A percentile compares a stretch with the other conserved stretches of the same genome.
Conservation (phyloP, 352 stramenopile genomes). For the Halophytophthora batemanensis region DNA sequence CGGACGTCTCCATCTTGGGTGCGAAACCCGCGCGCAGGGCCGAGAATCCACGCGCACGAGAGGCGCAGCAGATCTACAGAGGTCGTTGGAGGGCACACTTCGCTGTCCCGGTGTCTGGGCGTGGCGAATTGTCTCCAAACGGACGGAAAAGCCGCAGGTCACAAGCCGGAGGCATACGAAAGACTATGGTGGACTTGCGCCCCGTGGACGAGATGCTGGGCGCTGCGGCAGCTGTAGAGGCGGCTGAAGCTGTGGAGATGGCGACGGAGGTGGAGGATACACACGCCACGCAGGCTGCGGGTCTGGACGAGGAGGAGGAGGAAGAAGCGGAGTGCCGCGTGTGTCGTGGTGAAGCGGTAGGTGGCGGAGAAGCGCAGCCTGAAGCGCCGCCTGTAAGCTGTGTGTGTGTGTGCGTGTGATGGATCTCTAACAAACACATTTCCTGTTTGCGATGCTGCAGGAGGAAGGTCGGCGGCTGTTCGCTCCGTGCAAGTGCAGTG, state of each 20-base stretch:
- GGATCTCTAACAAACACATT: too few relatives aligned
- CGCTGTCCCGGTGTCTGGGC: too few relatives aligned
- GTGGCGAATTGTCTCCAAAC: too few relatives aligned
- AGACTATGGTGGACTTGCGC: constrained; percentile 5
- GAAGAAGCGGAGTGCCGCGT: constrained; percentile 93
- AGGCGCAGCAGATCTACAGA: too few relatives aligned
- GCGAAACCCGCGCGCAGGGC: too few relatives aligned
- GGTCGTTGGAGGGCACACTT: too few relatives aligned
- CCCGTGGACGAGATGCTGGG: constrained; percentile 7
- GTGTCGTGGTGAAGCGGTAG: constrained; percentile 89
- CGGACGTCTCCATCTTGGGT: not conserved
- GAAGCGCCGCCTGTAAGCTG: not conserved
- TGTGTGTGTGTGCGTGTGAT: not conserved
- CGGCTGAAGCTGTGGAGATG: not conserved
- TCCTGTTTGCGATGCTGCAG: constrained; percentile 12
- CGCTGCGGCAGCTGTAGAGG: constrained; percentile 1
- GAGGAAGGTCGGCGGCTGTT: constrained; percentile 74
- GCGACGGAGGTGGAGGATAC: not conserved
- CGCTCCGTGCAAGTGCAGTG: constrained; percentile 92
- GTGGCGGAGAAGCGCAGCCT: constrained; percentile 6
- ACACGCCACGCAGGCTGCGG: constrained; percentile 1
- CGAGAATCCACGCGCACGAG: too few relatives aligned
- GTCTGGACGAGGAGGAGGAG: constrained; percentile 33
- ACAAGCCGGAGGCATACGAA: too few relatives aligned
- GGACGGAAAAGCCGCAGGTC: too few relatives aligned